Percentiles rank a stretch among this genome's conserved stretches.
Conservation (phyloP, 2,329 filamentous ascomycete genomes). For the Knufia fluminis region DNA sequence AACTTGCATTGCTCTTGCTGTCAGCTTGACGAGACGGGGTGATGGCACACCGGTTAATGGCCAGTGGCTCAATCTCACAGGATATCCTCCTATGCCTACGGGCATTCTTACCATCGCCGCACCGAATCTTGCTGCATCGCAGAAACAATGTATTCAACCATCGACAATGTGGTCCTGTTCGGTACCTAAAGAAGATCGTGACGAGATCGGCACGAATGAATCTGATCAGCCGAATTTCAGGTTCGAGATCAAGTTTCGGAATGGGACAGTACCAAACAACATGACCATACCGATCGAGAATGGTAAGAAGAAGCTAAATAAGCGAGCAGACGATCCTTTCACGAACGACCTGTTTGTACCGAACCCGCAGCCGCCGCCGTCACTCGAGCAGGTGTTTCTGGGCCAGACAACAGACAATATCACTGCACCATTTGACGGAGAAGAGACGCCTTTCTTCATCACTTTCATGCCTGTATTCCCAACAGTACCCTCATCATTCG, state of each 20-base stretch:
- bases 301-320: slow-evolving; percentile 28
- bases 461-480: slow-evolving; percentile 49
- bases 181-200: slow-evolving; percentile 67
- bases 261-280: slow-evolving; percentile 45
- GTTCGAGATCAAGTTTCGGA: slow-evolving; percentile 59
- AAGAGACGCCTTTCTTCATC: slow-evolving; percentile 82
- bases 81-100: slow-evolving; percentile 77
- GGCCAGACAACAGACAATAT: slow-evolving; percentile 78
- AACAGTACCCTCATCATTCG: slow-evolving; percentile 29
- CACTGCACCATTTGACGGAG: slow-evolving; percentile 62
- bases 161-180: slow-evolving; percentile 78
- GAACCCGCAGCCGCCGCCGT: slow-evolving; percentile 39
- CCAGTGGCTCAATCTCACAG: slow-evolving; percentile 74
- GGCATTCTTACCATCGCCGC: slow-evolving; percentile 71
- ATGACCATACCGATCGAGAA: slow-evolving; percentile 48
- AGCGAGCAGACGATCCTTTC: slow-evolving; percentile 27
- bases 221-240: slow-evolving; percentile 68
- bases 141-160: slow-evolving; percentile 61
- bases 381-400: slow-evolving; percentile 67
- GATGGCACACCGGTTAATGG: slow-evolving; percentile 38
- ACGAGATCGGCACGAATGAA: slow-evolving; percentile 52
- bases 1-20: slow-evolving; percentile 46
- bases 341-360: slow-evolving; percentile 33
- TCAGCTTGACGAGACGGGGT: slow-evolving; percentile 44
- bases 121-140: slow-evolving; percentile 55